Base-by-base conservation (phyloP, 148 eudicot species). In the Amaranthus palmeri region DNA sequence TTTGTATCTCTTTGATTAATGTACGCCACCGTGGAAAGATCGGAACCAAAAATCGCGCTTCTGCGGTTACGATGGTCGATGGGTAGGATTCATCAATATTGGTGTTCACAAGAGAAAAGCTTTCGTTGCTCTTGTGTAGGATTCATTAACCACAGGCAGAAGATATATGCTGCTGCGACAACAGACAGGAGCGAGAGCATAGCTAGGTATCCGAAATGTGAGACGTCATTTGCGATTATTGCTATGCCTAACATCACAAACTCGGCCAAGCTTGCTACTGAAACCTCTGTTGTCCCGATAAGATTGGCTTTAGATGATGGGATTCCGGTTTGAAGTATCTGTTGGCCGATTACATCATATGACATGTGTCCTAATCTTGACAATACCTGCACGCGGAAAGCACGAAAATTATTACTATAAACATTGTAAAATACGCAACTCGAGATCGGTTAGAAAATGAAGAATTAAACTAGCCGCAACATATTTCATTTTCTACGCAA, bases 311-410 rank as follows among this genome's bases (percentile, higher is more conserved):
- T 93, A 18, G 95, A 90, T 55, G 88, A 77, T 54, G 98, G 96
- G 79, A 91, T 91, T 62, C 98, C 98, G 5, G 98, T 91, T 82
- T 93, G 98, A 78, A 93, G 89, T 81, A 93, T 93, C 81, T 93
- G 98, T 62, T 86, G 86, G 71, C 98, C 98, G 41, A 93, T 80
- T 49, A 93, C 85, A 75, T 93, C 92, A 74, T 93, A 93, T 58
- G 96, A 93, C 96, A 93, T 93, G 81, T 91, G 90, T 50, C 98
- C 98, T 76, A 93, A 72, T 74, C 98, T 88, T 63, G 98, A 93
- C 55, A 93, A 70, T 65, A 90, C 89, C 98, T 91, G 81, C 56
- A 52, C 56, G 70, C 57, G 10, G 42, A 62, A 25, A 66, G 4
- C 10, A 44, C 4, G 41, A 42, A 44, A 9, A 63, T 42, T 42